phyloP scores from a whole-genome alignment of 1,139 yeast genomes.

The Geotrichum phurueaensis region DNA sequence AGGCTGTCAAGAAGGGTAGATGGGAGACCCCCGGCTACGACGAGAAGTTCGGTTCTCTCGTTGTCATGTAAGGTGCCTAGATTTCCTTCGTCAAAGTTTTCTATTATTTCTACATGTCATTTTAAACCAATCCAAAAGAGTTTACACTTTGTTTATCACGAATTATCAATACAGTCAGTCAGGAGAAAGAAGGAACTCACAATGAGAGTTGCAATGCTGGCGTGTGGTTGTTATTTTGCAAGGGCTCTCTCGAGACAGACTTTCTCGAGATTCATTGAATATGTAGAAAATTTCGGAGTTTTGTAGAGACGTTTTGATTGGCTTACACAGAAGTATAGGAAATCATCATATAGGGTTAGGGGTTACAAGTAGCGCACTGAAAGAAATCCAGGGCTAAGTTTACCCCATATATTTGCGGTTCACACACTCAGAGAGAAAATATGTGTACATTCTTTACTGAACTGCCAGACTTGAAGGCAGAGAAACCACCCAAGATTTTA shows the following conservation, averaged over 20 bases:
- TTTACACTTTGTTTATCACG: neutral
- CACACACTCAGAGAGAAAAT: neutral
- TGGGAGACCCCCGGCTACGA: slow-evolving; percentile 98
- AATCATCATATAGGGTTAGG: neutral
- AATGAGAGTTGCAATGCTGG: neutral
- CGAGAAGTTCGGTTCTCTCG: slow-evolving; percentile 94
- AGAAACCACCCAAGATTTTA: neutral
- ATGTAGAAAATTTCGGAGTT: neutral
- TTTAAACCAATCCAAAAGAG: neutral
- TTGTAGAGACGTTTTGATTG: neutral
- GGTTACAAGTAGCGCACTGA: neutral
- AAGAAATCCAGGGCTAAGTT: no score
- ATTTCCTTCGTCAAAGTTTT: neutral
- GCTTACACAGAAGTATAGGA: neutral
- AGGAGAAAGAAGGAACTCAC: neutral
- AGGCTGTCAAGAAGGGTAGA: slow-evolving; percentile 94
- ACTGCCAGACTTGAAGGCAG: neutral
- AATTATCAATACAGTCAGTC: neutral
- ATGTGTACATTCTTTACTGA: neutral
- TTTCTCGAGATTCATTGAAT: neutral
- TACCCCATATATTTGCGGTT: neutral
- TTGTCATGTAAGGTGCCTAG: slow-evolving; percentile 62
- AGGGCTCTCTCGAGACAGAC: neutral
- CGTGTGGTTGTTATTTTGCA: neutral
- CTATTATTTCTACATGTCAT: neutral